Evolutionary conservation across 768 basidiomycete genomes (phyloP).

Genomic region (Glaciozyma antarctica): DNA sequence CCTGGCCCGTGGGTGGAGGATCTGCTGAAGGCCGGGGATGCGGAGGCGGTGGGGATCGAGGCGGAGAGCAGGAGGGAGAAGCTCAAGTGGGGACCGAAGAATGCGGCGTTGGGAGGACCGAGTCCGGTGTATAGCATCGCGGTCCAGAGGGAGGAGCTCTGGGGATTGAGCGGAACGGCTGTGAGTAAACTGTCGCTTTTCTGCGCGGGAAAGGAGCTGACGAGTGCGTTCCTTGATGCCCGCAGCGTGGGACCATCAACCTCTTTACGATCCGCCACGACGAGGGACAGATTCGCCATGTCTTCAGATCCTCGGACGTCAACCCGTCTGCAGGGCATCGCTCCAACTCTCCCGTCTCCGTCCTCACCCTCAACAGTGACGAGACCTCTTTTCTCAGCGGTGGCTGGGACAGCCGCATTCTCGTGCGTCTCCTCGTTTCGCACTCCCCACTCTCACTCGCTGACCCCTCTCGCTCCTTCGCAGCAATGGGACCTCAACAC

Average conservation of each 20-base stretch:
- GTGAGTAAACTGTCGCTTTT: conserved; percentile 45
- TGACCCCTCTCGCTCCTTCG: conserved; percentile 18
- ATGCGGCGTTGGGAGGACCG: neutral
- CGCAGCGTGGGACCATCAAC: conserved; percentile 72
- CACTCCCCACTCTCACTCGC: conserved; percentile 1
- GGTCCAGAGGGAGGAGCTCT: conserved; percentile 86
- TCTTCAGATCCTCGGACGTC: conserved; percentile 41
- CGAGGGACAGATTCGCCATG: conserved; percentile 66
- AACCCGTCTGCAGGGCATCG: conserved; percentile 14
- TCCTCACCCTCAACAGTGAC: conserved; percentile 66
- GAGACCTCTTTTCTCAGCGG: conserved; percentile 83
- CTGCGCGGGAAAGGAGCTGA: neutral
- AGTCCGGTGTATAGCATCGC: conserved; percentile 76
- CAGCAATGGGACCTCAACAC: conserved; percentile 99
- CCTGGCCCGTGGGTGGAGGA: conserved; percentile 20
- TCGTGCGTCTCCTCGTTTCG: neutral
- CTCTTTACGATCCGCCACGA: conserved; percentile 87
- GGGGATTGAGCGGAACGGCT: conserved; percentile 78
- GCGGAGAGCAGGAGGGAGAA: neutral
- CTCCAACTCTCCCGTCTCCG: conserved; percentile 63
- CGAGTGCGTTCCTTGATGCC: neutral
- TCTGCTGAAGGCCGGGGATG: neutral
- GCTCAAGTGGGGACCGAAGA: conserved; percentile 27
- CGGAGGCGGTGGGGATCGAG: neutral
- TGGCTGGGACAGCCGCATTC: conserved; percentile 64